These are phyloP conservation scores for Auxenochlorella pyrenoidosa DNA, from an alignment of 139 green algal species.

Conservation along the genomic window DNA sequence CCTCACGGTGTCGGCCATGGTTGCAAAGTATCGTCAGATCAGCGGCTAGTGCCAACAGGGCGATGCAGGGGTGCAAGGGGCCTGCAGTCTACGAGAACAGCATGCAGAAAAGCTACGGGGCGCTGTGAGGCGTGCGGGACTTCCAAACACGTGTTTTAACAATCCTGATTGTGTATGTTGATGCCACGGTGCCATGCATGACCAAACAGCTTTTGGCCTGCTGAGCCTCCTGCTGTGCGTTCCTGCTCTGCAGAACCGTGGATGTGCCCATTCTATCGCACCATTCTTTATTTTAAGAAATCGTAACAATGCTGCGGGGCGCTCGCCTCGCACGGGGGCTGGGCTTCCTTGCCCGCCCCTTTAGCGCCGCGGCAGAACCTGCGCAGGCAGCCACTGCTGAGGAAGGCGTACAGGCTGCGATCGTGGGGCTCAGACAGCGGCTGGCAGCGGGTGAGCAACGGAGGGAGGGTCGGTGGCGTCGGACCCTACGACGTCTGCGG, in stretches of 20 bases:
- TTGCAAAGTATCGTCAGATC: background rate
- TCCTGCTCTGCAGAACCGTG: no score
- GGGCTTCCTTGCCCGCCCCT: constrained; percentile 3
- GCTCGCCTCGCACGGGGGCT: background rate
- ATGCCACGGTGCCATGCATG: no score
- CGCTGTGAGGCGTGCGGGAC: background rate
- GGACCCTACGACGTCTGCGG: background rate
- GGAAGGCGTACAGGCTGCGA: background rate
- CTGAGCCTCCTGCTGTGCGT: background rate
- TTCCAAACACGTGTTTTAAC: no score
- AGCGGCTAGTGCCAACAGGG: background rate
- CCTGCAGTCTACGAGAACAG: background rate
- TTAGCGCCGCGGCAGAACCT: constrained; percentile 24
- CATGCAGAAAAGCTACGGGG: background rate
- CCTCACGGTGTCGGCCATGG: constrained; percentile 64
- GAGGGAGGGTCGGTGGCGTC: background rate
- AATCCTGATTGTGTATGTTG: no score
- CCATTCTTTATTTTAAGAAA: no score
- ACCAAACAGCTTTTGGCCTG: background rate
- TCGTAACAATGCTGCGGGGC: background rate
- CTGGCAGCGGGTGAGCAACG: constrained; percentile 48
- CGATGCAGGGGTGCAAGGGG: background rate
- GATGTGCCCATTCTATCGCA: no score
- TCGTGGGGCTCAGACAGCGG: constrained; percentile 45
- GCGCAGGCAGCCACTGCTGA: background rate